Conservation (phyloP, 2,329 filamentous ascomycete genomes). For the Mycogone perniciosa region DNA sequence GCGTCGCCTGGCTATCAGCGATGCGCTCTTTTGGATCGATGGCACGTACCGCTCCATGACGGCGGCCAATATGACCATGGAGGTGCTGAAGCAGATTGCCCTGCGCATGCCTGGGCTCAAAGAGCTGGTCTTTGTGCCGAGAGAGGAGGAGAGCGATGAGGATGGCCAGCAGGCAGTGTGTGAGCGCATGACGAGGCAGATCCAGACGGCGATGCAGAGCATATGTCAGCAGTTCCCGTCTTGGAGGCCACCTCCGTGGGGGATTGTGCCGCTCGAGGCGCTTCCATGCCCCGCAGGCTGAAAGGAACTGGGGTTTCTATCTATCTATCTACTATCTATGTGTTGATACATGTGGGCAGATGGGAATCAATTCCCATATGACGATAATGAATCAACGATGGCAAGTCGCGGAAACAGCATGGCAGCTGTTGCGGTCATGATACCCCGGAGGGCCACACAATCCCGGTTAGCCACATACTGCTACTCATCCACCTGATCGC, state of each 20-base stretch:
- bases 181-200: conserved; percentile 31
- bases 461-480: no score
- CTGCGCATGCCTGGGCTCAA: conserved; percentile 33
- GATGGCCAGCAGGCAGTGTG: conserved; percentile 21
- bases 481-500: no score
- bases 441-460: no score
- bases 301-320: background rate
- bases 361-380: no score
- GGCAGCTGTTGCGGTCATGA: no score
- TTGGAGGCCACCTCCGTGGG: conserved; percentile 33
- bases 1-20: conserved; percentile 39
- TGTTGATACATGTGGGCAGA: no score
- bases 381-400: no score
- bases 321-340: no score
- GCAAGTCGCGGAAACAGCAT: no score
- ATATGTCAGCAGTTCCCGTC: conserved; percentile 24
- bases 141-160: conserved; percentile 29
- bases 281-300: conserved; percentile 17
- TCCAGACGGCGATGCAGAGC: conserved; percentile 30
- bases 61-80: conserved; percentile 34
- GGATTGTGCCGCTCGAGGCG: conserved; percentile 27
- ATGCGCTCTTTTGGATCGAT: conserved; percentile 36
- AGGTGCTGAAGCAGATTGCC: conserved; percentile 34
- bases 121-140: conserved; percentile 40
- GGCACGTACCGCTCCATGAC: conserved; percentile 30